Evolutionary conservation across 2,329 filamentous ascomycete genomes (phyloP).

Genomic region (Penicillium olsonii): DNA sequence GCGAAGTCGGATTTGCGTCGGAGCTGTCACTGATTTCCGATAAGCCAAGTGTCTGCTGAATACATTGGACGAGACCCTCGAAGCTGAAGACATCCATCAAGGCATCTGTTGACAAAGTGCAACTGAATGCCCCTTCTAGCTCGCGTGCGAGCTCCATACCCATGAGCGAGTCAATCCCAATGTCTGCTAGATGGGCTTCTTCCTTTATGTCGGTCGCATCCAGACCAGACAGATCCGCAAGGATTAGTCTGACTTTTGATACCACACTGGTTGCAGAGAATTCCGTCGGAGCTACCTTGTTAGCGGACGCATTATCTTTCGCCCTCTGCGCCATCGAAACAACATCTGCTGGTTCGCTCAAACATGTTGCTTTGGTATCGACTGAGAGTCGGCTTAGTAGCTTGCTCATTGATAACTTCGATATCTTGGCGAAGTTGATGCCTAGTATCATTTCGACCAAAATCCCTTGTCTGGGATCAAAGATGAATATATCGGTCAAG

Average conservation of each 20-base stretch:
- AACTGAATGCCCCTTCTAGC: constrained; percentile 42
- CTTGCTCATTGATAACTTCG: constrained; percentile 23
- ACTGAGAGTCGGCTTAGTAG: constrained; percentile 10
- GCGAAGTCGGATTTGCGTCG: neutral
- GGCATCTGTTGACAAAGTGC: constrained; percentile 28
- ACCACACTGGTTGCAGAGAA: neutral
- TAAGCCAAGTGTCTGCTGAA: neutral
- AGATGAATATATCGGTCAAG: constrained; percentile 37
- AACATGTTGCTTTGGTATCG: neutral
- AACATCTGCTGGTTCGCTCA: neutral
- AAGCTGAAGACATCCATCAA: constrained; percentile 35
- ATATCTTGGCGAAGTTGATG: constrained; percentile 28
- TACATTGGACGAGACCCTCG: constrained; percentile 18
- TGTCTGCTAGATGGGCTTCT: constrained; percentile 41
- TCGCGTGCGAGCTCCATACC: constrained; percentile 52
- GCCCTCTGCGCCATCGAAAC: neutral
- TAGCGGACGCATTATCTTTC: neutral
- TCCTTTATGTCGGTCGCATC: constrained; percentile 40
- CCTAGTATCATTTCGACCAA: constrained; percentile 36
- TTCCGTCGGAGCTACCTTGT: neutral
- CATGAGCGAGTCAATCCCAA: constrained; percentile 55
- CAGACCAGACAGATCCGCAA: constrained; percentile 32
- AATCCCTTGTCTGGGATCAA: constrained; percentile 26
- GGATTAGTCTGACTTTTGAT: neutral
- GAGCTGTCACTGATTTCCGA: neutral